phyloP scores from a whole-genome alignment of 2,329 filamentous ascomycete genomes.

The Colletotrichum viniferum region DNA sequence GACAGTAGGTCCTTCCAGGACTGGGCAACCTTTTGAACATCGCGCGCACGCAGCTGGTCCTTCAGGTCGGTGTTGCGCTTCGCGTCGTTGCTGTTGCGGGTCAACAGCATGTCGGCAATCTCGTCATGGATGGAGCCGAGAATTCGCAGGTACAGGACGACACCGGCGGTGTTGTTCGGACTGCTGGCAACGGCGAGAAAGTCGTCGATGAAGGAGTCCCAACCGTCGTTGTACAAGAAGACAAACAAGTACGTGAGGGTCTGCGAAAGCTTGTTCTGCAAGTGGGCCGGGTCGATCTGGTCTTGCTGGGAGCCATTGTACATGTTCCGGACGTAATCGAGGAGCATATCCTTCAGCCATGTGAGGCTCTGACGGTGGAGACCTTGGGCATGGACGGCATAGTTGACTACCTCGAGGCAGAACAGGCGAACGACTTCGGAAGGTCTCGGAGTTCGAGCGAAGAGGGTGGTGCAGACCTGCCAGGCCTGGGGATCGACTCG shows the following conservation, averaged over 20 bases:
- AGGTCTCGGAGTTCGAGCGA: conserved; percentile 76
- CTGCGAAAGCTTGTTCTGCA: conserved; percentile 98
- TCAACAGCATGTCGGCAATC: conserved; percentile 90
- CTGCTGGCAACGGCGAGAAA: conserved; percentile 76
- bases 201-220: conserved; percentile 91
- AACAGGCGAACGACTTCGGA: conserved; percentile 88
- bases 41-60: conserved; percentile 83
- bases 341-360: conserved; percentile 79
- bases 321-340: conserved; percentile 78
- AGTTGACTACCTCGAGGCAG: conserved; percentile 91
- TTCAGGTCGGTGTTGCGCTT: conserved; percentile 90
- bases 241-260: conserved; percentile 94
- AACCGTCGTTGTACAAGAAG: conserved; percentile 81
- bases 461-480: conserved; percentile 87
- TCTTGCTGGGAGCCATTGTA: conserved; percentile 68
- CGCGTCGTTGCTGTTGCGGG: conserved; percentile 76
- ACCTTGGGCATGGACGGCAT: conserved; percentile 80
- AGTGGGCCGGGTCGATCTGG: conserved; percentile 70
- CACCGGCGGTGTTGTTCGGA: conserved; percentile 67
- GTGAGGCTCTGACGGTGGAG: conserved; percentile 75
- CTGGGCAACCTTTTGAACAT: conserved; percentile 84
- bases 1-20: conserved; percentile 92
- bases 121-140: conserved; percentile 93
- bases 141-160: conserved; percentile 87
- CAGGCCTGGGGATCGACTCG: conserved; percentile 84